Base-by-base conservation (phyloP, 495 filamentous ascomycete species). In the Daldinia vernicosa region DNA sequence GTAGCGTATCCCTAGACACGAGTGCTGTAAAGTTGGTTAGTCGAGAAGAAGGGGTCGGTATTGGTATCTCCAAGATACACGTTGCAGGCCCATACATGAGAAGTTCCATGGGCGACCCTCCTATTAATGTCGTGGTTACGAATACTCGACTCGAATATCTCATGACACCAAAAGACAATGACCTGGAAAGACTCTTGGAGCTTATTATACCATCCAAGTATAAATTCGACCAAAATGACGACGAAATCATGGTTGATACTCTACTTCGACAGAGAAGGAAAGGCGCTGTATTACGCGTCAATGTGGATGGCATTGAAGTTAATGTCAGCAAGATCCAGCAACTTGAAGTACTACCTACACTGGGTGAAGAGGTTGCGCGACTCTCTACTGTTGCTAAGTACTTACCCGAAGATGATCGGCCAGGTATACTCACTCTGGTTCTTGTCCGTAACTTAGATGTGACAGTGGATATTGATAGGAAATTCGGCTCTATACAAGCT, bases 231-330 rank as follows among this genome's bases (percentile, higher is more conserved):
- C 88, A 91, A 51, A 91, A 94, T 67, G 80, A 82, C 12, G 94
- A 97, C 72, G 96, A 98, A 74, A 97, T 99, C 64, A 88, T 99
- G 81, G 84, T 98, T 11, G 95, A 98, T 66, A 97, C 92, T 0
- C 84, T 99, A 2, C 81, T 98, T 24, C 86, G 92, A n/a, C 96
- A 99, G 78, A 84, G 96, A 60, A 87, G 89, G 72, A 94, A 98
- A 76, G 96, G 95, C 2, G 87, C 90, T n/a, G 91, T 98, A 17
- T 84, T 97, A 50, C 90, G 92, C 39, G 76, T 91, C 24, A 89
- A 86, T 4, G 78, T 95, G 19, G 85, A 85, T n/a, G 84, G 80
- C 24, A 72, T 92, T 24, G 87, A 87, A 54, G 77, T 89, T 26
- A 76, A 81, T 0, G 76, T 94, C 11, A 81, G 83, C 1, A 86